These are phyloP conservation scores for Gremmenia infestans DNA, from an alignment of 2,329 filamentous ascomycete species.

Conservation along the genomic window DNA sequence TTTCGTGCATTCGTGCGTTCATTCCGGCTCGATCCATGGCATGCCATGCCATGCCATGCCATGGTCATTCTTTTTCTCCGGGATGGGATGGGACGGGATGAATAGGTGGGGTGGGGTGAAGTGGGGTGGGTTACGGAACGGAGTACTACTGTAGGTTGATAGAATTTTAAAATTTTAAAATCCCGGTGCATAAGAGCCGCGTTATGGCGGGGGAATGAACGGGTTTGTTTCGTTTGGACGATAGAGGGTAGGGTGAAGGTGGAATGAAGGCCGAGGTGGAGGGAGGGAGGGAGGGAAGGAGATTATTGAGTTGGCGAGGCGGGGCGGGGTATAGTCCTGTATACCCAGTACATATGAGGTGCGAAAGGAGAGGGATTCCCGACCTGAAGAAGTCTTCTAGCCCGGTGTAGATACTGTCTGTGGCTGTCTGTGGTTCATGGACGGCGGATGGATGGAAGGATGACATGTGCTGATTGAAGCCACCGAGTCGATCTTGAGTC, in stretches of 20 bases:
- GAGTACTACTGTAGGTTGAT: too few relatives aligned
- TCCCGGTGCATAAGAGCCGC: slow-evolving; percentile 8
- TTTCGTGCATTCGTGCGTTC: too few relatives aligned
- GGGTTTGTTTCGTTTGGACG: slow-evolving; percentile 2
- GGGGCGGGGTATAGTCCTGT: not conserved
- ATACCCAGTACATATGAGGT: not conserved
- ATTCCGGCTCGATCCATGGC: too few relatives aligned
- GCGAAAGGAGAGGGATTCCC: too few relatives aligned
- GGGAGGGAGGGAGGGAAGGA: not conserved
- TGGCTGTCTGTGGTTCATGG: not conserved
- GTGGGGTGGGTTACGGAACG: too few relatives aligned
- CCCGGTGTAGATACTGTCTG: not conserved
- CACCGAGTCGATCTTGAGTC: too few relatives aligned
- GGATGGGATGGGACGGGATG: not conserved
- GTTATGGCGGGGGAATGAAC: slow-evolving; percentile 7
- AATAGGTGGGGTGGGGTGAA: not conserved
- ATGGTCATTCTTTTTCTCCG: not conserved
- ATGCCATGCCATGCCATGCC: not conserved
- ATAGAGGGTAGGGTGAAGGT: not conserved
- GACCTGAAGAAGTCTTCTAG: not conserved
- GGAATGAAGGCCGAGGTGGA: not conserved
- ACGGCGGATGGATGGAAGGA: too few relatives aligned
- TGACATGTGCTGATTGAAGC: too few relatives aligned
- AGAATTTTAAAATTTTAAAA: too few relatives aligned
- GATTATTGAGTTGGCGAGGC: not conserved